phyloP scores from a whole-genome alignment of 2,329 filamentous ascomycete genomes.

The Fusarium stilboides region DNA sequence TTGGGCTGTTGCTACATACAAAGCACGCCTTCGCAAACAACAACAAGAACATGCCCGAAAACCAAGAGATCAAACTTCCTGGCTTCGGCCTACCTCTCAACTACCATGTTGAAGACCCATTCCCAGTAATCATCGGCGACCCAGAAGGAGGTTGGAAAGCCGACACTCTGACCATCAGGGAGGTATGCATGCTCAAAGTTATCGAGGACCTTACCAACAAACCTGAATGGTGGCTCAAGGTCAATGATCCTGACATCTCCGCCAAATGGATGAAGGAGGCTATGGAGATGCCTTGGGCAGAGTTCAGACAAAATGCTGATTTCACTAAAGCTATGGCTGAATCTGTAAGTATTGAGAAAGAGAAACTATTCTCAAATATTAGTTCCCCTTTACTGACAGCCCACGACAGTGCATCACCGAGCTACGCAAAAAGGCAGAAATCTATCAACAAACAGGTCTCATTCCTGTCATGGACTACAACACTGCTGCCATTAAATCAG shows the following conservation, averaged over 20 bases:
- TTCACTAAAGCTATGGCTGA: conserved; percentile 53
- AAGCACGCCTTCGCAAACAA: neutral
- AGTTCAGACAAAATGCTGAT: conserved; percentile 41
- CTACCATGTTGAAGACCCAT: conserved; percentile 23
- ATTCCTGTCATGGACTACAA: conserved; percentile 55
- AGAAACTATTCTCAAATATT: neutral
- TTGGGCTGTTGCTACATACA: neutral
- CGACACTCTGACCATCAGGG: conserved; percentile 49
- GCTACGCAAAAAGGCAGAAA: conserved; percentile 52
- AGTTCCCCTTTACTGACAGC: conserved; percentile 7
- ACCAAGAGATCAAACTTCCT: conserved; percentile 38
- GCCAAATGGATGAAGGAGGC: conserved; percentile 52
- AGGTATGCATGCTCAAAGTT: conserved; percentile 54
- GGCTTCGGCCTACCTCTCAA: conserved; percentile 49
- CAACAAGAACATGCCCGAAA: conserved; percentile 15
- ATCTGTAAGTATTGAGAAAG: conserved; percentile 43
- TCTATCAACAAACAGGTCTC: conserved; percentile 53
- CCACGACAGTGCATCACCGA: conserved; percentile 52
- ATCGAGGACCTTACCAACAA: conserved; percentile 55
- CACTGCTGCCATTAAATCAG: conserved; percentile 55
- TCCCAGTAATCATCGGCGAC: conserved; percentile 41
- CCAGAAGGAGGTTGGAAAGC: conserved; percentile 43
- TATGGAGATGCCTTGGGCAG: conserved; percentile 51
- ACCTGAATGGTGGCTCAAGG: conserved; percentile 55
- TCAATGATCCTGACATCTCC: conserved; percentile 47